Evolutionary conservation across 495 filamentous ascomycete species (phyloP), one percentile per base, ranked within the genome.

Genomic region (Tuber aestivum): DNA sequence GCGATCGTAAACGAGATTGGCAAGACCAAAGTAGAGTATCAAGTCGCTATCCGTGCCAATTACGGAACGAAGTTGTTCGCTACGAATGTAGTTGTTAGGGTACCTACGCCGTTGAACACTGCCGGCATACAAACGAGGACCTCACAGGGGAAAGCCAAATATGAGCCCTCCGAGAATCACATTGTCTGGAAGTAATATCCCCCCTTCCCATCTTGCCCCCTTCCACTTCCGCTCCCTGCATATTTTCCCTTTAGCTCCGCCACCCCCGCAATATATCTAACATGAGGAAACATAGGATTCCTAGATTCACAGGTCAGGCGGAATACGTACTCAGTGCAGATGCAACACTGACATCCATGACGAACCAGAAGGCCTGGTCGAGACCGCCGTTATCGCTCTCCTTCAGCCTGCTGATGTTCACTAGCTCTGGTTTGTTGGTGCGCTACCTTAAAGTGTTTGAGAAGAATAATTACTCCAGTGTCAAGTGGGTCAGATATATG

Each of bases 401-500:
- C 83, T 99, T 99, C 82, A 93, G 90, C 74, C 84, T 99, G 80
- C 86, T 99, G 80, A 99, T 99, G 96, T 99, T 99, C 84, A 99
- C 96, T 48, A 94, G 92, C 82, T 93, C 90, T 1, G 96, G 95
- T 23, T 84, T 99, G 80, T 83, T 99, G 78, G 96, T 99, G 71
- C 86, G 96, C 65, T 99, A 99, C 85, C 85, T 99, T 75, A 99
- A 99, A 86, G 96, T 99, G 40, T 99, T 99, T 86, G 96, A 99
- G 88, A 99, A 99, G 90, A 93, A 88, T 83, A 97, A 98, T 85
- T 99, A 99, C 83, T 94, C 92, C 74, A 96, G 92, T 80, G 96
- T 99, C 16, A 99, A 99, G 83, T 99, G 96, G 96, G 96, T 99
- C 79, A 86, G 96, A 81, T 99, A 99, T 85, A 99, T 99, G 96